These are phyloP conservation scores for Russula emetica DNA, from an alignment of 768 basidiomycete genomes.

Conservation along the genomic window DNA sequence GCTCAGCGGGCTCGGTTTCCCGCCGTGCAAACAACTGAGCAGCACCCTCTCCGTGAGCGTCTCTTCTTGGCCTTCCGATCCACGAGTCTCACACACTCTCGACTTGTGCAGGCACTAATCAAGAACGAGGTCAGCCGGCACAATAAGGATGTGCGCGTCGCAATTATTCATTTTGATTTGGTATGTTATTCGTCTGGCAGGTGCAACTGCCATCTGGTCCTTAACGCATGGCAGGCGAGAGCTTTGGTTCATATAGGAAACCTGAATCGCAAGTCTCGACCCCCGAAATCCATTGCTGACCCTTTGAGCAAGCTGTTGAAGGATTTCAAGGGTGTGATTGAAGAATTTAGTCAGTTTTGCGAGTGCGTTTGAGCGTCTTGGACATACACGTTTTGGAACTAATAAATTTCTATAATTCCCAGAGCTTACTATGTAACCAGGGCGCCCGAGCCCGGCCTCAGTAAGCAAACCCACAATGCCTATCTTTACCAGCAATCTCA, in stretches of 20 bases:
- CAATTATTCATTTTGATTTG: constrained; percentile 16
- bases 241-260: constrained; percentile 9
- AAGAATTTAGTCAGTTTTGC: constrained; percentile 15
- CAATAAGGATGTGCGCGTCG: constrained; percentile 19
- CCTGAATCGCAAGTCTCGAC: constrained; percentile 14
- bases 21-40: constrained; percentile 17
- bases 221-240: constrained; percentile 5
- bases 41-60: constrained; percentile 8
- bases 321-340: background rate
- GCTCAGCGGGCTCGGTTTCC: constrained; percentile 15
- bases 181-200: background rate
- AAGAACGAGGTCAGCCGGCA: background rate
- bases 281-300: background rate
- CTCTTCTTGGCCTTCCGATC: background rate
- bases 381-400: background rate
- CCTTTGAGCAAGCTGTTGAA: constrained; percentile 2
- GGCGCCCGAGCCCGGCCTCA: background rate
- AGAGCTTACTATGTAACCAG: constrained; percentile 16
- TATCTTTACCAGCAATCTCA: background rate
- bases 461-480: background rate
- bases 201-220: background rate
- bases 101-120: background rate
- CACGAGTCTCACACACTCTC: background rate
- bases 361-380: background rate
- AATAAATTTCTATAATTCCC: background rate